Percentiles rank a stretch among this genome's conserved stretches.
Conservation (phyloP, 108 stramenopile species). For the Pinguiococcus pyrenoidosus region DNA sequence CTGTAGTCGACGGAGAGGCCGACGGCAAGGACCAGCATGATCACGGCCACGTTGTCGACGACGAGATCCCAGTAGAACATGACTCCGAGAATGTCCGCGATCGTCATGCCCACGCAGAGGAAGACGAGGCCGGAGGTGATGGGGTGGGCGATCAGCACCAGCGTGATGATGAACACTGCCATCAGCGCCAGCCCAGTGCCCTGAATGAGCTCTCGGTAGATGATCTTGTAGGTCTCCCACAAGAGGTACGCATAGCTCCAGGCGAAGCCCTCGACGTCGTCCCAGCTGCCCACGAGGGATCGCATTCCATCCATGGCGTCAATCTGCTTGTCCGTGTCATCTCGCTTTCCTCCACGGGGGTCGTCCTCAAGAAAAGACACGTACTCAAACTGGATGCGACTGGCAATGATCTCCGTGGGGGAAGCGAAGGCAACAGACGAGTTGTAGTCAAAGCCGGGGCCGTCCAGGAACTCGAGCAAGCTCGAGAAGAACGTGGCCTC, state of each 20-base stretch:
- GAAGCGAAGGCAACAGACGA: background rate
- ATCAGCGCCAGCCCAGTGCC: slow-evolving; percentile 51
- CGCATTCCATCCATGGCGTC: slow-evolving; percentile 22
- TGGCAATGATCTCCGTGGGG: background rate
- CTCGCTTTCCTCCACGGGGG: no score
- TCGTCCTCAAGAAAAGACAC: slow-evolving; percentile 6
- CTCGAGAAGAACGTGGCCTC: slow-evolving; percentile 21
- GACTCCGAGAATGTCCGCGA: slow-evolving; percentile 62
- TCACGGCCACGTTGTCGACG: slow-evolving; percentile 62
- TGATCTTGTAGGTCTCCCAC: slow-evolving; percentile 31
- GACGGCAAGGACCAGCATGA: slow-evolving; percentile 64
- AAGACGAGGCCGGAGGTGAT: slow-evolving; percentile 17
- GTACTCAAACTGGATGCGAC: slow-evolving; percentile 16
- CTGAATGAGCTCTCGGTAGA: slow-evolving; percentile 42
- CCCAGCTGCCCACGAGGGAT: background rate
- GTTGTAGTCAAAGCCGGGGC: slow-evolving; percentile 5
- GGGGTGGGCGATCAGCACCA: slow-evolving; percentile 25
- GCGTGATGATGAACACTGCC: slow-evolving; percentile 26
- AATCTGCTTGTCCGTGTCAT: slow-evolving; percentile 12
- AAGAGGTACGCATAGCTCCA: slow-evolving; percentile 21
- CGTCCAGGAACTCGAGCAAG: slow-evolving; percentile 7
- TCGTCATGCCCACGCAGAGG: slow-evolving; percentile 19
- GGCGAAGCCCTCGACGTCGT: slow-evolving; percentile 10
- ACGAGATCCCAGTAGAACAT: slow-evolving; percentile 61
- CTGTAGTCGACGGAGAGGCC: slow-evolving; percentile 68